phyloP scores from a whole-genome alignment of 805 yeast species.

The Candida chilensis region DNA sequence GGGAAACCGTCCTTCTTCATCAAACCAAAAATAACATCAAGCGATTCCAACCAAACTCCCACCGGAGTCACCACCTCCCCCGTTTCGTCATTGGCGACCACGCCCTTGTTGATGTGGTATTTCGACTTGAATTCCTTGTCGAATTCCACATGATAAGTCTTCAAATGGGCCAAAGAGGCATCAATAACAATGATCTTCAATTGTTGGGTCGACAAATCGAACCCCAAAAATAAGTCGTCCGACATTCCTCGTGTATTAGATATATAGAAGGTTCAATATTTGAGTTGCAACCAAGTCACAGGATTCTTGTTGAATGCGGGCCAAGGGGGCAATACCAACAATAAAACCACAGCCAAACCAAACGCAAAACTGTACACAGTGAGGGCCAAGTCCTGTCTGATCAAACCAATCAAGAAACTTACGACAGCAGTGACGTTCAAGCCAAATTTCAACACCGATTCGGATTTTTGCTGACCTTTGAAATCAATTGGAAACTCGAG shows the following conservation, averaged over 20 bases:
- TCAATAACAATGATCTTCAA: slow-evolving; percentile 65
- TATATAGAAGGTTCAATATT: slow-evolving; percentile 6
- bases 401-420: slow-evolving; percentile 39
- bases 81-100: slow-evolving; percentile 37
- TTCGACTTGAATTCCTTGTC: slow-evolving; percentile 48
- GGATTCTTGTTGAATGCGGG: slow-evolving; percentile 42
- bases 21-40: slow-evolving; percentile 51
- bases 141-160: slow-evolving; percentile 61
- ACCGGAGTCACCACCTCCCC: slow-evolving; percentile 75
- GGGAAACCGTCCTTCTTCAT: slow-evolving; percentile 46
- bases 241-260: slow-evolving; percentile 4
- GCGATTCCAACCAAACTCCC: slow-evolving; percentile 82
- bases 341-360: slow-evolving; percentile 16
- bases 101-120: slow-evolving; percentile 71
- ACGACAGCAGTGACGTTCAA: slow-evolving; percentile 20
- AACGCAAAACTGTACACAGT: slow-evolving; percentile 28
- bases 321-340: slow-evolving; percentile 49
- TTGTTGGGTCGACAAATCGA: slow-evolving; percentile 88
- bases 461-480: slow-evolving; percentile 40
- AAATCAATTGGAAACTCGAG: slow-evolving; percentile 33
- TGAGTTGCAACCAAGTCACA: slow-evolving; percentile 31
- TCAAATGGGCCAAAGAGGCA: slow-evolving; percentile 38
- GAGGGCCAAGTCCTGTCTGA: slow-evolving; percentile 30
- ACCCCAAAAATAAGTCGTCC: slow-evolving; percentile 45
- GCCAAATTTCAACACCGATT: slow-evolving; percentile 12